phyloP scores from a whole-genome alignment of 2,329 filamentous ascomycete genomes.

The Passalora sequoiae region DNA sequence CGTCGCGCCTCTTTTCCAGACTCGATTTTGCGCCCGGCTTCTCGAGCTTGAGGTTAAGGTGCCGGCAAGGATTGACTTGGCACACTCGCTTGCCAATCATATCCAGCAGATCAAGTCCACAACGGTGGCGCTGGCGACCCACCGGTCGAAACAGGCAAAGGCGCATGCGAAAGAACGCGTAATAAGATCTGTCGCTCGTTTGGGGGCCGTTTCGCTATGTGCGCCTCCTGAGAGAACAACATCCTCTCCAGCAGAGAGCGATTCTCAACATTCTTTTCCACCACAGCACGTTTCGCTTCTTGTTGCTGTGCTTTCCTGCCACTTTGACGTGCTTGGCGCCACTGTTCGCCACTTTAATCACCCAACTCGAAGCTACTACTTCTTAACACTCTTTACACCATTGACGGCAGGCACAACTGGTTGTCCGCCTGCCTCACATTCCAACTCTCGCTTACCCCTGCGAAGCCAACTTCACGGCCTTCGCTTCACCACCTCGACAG shows the following conservation, averaged over 20 bases:
- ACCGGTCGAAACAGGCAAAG: conserved; percentile 14
- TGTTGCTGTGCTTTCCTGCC: conserved; percentile 18
- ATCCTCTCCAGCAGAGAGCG: conserved; percentile 7
- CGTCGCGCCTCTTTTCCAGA: conserved; percentile 3
- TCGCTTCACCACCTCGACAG: conserved; percentile 7
- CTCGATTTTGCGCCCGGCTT: no score
- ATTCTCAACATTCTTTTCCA: conserved; percentile 5
- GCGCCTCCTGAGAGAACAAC: conserved; percentile 17
- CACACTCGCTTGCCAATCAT: conserved; percentile 5
- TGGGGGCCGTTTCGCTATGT: conserved; percentile 1
- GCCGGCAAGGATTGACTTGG: conserved; percentile 1
- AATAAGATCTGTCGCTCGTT: conserved; percentile 13
- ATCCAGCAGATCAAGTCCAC: conserved; percentile 1
- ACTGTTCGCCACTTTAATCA: not conserved
- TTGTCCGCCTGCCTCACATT: conserved; percentile 14
- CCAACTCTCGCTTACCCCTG: conserved; percentile 6
- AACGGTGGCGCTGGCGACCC: conserved; percentile 11
- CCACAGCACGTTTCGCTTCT: conserved; percentile 1
- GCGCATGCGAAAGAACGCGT: conserved; percentile 13
- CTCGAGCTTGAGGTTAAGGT: no score
- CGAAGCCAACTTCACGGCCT: not conserved
- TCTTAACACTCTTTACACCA: conserved; percentile 11
- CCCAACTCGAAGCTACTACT: no score
- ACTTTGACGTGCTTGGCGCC: conserved; percentile 19
- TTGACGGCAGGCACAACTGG: conserved; percentile 3